Evolutionary conservation across 345 rosid species (phyloP).

Genomic region (Bretschneidera sinensis): DNA sequence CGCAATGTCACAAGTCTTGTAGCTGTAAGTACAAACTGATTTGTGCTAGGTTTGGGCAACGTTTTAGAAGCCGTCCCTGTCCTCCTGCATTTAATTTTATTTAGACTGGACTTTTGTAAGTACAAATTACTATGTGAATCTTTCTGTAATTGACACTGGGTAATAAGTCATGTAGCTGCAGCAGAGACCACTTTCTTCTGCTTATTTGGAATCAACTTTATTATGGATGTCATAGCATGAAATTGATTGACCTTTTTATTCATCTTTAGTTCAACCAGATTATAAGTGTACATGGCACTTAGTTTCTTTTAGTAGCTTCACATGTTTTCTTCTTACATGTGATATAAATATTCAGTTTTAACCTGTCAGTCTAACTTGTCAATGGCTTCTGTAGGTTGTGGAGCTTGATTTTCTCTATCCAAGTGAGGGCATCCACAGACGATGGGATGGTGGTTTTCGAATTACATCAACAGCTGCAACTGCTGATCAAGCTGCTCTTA

Average conservation of each 20-base stretch:
- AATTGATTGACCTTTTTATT: background rate
- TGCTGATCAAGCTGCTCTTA: slow-evolving; percentile 85
- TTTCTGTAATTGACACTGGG: too few relatives aligned
- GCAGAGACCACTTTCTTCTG: too few relatives aligned
- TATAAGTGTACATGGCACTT: background rate
- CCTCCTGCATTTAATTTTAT: too few relatives aligned
- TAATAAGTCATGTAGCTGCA: too few relatives aligned
- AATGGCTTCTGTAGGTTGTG: slow-evolving; percentile 51
- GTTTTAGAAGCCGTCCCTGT: background rate
- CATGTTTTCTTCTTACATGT: background rate
- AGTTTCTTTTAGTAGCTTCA: too few relatives aligned
- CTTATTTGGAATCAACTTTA: background rate
- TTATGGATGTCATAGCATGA: background rate
- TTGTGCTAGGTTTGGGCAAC: background rate
- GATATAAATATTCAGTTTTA: too few relatives aligned
- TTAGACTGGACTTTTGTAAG: too few relatives aligned
- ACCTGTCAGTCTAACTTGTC: too few relatives aligned
- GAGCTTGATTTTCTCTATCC: slow-evolving; percentile 99
- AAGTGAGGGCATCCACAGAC: slow-evolving; percentile 94
- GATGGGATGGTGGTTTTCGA: slow-evolving; percentile 93
- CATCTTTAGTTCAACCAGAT: background rate
- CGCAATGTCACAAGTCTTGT: background rate
- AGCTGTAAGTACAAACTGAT: background rate
- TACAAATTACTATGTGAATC: too few relatives aligned
- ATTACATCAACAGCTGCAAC: slow-evolving; percentile 96